Percentiles rank a stretch among this genome's conserved stretches.
Conservation (phyloP, 2,329 filamentous ascomycete species). For the Akanthomyces muscarius region DNA sequence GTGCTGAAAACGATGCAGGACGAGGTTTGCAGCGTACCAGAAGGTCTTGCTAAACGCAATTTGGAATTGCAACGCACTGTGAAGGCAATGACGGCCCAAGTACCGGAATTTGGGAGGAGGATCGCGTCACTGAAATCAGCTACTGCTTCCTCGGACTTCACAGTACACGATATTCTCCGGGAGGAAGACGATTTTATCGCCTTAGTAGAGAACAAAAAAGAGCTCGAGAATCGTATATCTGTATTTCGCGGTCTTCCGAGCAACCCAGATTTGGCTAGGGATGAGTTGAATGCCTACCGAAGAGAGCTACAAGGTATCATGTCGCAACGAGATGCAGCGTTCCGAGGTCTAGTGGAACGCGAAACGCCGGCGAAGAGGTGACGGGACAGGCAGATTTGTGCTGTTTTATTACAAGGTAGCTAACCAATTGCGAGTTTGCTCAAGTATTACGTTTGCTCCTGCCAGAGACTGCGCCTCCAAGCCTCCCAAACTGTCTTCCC, state of each 20-base stretch:
- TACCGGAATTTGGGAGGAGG: conserved; percentile 53
- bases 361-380: conserved; percentile 50
- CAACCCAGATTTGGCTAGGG: conserved; percentile 63
- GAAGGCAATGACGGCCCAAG: conserved; percentile 61
- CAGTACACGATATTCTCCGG: conserved; percentile 53
- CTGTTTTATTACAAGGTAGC: not conserved
- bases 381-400: not conserved
- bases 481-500: conserved; percentile 63
- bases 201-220: conserved; percentile 54
- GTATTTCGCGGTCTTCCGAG: conserved; percentile 70
- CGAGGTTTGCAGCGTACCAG: conserved; percentile 49
- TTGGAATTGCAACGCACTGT: conserved; percentile 67
- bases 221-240: conserved; percentile 58
- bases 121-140: conserved; percentile 45
- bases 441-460: conserved; percentile 50
- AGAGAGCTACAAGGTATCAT: conserved; percentile 59
- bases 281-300: conserved; percentile 65
- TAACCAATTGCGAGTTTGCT: not conserved
- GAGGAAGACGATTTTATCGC: conserved; percentile 57
- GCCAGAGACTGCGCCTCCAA: conserved; percentile 67
- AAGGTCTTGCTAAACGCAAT: conserved; percentile 64
- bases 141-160: conserved; percentile 37
- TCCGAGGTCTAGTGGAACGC: conserved; percentile 66
- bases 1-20: conserved; percentile 42
- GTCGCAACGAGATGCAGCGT: conserved; percentile 64